Percentiles rank a stretch among this genome's conserved stretches.
Conservation (phyloP, 139 green algal species). For the Prasinococcaceae sp. region DNA sequence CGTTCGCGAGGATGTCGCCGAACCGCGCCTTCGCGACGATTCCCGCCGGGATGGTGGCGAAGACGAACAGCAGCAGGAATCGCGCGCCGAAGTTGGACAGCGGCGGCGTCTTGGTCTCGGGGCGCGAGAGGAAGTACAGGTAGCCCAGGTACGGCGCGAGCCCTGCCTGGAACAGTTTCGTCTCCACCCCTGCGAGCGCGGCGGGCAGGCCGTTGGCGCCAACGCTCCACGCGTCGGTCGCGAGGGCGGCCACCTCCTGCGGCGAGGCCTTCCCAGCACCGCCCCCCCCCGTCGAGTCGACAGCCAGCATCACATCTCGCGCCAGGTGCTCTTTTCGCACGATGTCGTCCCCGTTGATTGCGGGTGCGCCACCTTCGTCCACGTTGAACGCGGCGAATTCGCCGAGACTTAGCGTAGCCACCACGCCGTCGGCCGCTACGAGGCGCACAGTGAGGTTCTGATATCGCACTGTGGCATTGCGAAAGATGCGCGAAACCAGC, state of each 20-base stretch:
- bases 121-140: slow-evolving; percentile 10
- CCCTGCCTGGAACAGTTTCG: slow-evolving; percentile 14
- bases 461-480: no score
- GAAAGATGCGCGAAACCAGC: no score
- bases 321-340: no score
- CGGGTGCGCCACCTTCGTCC: no score
- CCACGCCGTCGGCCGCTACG: no score
- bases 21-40: slow-evolving; percentile 17
- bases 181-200: slow-evolving; percentile 6
- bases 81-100: slow-evolving; percentile 9
- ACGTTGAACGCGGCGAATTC: no score
- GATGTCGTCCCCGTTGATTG: no score
- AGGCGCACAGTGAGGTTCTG: no score
- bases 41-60: slow-evolving; percentile 22
- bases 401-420: no score
- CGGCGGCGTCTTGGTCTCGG: slow-evolving; percentile 10
- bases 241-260: not conserved
- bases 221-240: slow-evolving; percentile 14
- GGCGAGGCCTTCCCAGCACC: not conserved
- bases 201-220: not conserved
- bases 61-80: slow-evolving; percentile 21
- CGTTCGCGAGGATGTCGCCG: slow-evolving; percentile 20
- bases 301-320: no score
- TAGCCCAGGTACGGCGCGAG: slow-evolving; percentile 15
- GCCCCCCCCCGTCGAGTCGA: not conserved